phyloP scores from a whole-genome alignment of 1,139 yeast genomes.

The Yamadazyma sp. region DNA sequence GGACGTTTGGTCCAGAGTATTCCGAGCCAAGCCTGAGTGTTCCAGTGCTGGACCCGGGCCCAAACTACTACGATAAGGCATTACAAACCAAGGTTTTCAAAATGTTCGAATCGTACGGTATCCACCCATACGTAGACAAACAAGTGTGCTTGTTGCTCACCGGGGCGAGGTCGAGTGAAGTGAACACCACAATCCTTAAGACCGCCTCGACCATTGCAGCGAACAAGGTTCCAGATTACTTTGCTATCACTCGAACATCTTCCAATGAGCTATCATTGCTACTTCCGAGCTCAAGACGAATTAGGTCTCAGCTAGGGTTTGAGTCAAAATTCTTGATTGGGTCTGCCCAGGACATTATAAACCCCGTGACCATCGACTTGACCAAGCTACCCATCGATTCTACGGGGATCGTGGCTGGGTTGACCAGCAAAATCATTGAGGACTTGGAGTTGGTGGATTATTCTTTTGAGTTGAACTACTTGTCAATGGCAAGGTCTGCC shows the following conservation, averaged over 20 bases:
- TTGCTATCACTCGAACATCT: constrained; percentile 59
- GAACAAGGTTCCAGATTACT: constrained; percentile 45
- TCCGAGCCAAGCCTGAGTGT: too few species aligned
- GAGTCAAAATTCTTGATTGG: constrained; percentile 50
- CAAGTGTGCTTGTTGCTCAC: constrained; percentile 51
- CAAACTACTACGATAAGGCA: constrained; percentile 8
- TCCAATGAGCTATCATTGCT: constrained; percentile 55
- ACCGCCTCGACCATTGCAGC: constrained; percentile 30
- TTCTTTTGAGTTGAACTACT: constrained; percentile 55
- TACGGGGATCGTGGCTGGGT: constrained; percentile 69
- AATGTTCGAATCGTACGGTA: constrained; percentile 39
- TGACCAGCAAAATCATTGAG: constrained; percentile 51
- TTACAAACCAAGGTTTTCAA: constrained; percentile 39
- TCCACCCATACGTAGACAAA: constrained; percentile 46
- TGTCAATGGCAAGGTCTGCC: constrained; percentile 64
- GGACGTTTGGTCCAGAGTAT: not conserved
- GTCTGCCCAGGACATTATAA: constrained; percentile 54
- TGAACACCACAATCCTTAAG: constrained; percentile 36
- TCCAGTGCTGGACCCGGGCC: not conserved
- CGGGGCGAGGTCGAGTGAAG: constrained; percentile 58
- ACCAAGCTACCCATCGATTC: constrained; percentile 57
- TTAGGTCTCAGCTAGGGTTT: constrained; percentile 40
- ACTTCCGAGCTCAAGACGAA: constrained; percentile 45
- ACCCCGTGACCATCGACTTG: constrained; percentile 60
- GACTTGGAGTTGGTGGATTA: constrained; percentile 23